These are phyloP conservation scores for Stachybotrys chlorohalonatus DNA, from an alignment of 2,329 filamentous ascomycete species.

Conservation along the genomic window DNA sequence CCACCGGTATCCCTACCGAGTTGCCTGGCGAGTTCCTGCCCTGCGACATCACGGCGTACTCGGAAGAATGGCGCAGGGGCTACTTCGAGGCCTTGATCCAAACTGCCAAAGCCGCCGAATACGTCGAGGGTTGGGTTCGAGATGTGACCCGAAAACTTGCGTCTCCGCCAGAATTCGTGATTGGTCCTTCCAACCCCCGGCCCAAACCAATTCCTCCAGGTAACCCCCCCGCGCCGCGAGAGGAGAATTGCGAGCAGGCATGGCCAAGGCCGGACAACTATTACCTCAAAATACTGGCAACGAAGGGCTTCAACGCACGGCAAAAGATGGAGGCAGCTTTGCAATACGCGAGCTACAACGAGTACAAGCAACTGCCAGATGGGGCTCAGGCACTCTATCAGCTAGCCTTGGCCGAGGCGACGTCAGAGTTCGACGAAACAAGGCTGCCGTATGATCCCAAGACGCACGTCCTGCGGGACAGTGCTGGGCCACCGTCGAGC, in stretches of 20 bases:
- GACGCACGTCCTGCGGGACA: constrained; percentile 56
- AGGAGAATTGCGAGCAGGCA: constrained; percentile 65
- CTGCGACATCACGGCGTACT: constrained; percentile 65
- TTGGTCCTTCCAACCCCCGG: constrained; percentile 75
- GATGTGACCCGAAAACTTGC: constrained; percentile 58
- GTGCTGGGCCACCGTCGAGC: constrained; percentile 48
- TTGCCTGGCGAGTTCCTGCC: constrained; percentile 56
- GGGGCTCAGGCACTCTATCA: constrained; percentile 64
- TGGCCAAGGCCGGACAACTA: constrained; percentile 64
- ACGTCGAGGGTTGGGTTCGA: constrained; percentile 69
- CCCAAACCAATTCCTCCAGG: constrained; percentile 64
- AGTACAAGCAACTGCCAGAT: constrained; percentile 60
- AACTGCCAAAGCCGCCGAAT: constrained; percentile 66
- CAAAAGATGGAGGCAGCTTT: constrained; percentile 77
- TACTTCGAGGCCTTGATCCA: constrained; percentile 80
- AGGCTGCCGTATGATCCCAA: constrained; percentile 43
- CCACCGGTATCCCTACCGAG: constrained; percentile 59
- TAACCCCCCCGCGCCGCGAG: constrained; percentile 52
- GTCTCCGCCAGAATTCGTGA: constrained; percentile 64
- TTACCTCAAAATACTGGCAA: constrained; percentile 76
- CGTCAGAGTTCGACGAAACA: constrained; percentile 23
- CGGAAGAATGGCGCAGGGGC: constrained; percentile 74
- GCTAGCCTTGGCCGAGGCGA: constrained; percentile 69
- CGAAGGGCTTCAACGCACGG: constrained; percentile 65
- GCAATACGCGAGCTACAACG: constrained; percentile 76